phyloP scores from a whole-genome alignment of 352 stramenopile genomes.

The Aphanomyces stellatus region DNA sequence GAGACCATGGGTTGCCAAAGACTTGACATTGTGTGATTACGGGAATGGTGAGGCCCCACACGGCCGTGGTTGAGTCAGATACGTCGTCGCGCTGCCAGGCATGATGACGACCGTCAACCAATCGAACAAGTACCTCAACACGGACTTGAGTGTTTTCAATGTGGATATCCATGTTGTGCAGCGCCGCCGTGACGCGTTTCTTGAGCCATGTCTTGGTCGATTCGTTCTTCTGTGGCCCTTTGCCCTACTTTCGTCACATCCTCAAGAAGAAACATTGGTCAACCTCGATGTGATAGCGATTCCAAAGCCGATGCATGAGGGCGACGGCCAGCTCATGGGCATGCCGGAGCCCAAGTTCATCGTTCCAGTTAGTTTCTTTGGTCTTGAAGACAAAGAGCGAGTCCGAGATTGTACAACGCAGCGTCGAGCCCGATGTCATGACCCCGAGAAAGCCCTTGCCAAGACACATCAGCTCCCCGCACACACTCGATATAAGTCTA shows the following conservation, averaged over 20 bases:
- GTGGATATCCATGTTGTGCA: slow-evolving; percentile 48
- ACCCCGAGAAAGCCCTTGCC: slow-evolving; percentile 24
- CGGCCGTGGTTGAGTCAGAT: neutral
- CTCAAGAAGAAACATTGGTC: neutral
- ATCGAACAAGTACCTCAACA: slow-evolving; percentile 38
- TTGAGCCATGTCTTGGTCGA: slow-evolving; percentile 57
- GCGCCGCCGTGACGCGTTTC: slow-evolving; percentile 38
- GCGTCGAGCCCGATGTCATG: slow-evolving; percentile 43
- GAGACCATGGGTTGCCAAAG: neutral
- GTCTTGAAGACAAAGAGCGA: slow-evolving; percentile 52
- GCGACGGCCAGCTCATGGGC: slow-evolving; percentile 52
- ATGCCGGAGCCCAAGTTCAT: slow-evolving; percentile 62
- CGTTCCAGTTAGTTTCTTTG: slow-evolving; percentile 49
- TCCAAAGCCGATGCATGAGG: slow-evolving; percentile 41
- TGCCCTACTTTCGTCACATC: slow-evolving; percentile 12
- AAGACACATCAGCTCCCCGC: neutral
- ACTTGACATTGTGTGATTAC: slow-evolving; percentile 22
- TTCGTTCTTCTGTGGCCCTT: slow-evolving; percentile 26
- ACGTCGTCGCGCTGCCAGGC: neutral
- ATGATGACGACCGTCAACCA: neutral
- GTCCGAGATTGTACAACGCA: slow-evolving; percentile 43
- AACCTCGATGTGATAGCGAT: slow-evolving; percentile 19
- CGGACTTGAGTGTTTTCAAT: slow-evolving; percentile 57
- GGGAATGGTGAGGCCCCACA: slow-evolving; percentile 36
- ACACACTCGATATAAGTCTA: slow-evolving; percentile 24